Evolutionary conservation across 192 early-diverging fungal species (phyloP).

Genomic region (Coemansia sp.): DNA sequence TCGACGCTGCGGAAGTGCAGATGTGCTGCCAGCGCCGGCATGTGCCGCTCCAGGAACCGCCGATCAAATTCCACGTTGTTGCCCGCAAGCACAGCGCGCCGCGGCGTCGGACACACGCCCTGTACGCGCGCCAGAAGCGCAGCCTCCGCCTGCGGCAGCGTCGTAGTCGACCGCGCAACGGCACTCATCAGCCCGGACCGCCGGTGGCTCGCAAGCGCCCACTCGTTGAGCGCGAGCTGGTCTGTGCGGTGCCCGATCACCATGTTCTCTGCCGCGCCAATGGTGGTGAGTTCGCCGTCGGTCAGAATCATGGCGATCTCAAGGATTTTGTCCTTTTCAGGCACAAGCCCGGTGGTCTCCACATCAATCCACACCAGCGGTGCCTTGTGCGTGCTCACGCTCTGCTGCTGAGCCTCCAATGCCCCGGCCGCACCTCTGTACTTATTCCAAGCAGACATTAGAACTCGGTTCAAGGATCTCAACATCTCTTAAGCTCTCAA

Average conservation of each 20-base stretch:
- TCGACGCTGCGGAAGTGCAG: slow-evolving; percentile 82
- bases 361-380: slow-evolving; percentile 26
- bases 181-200: slow-evolving; percentile 72
- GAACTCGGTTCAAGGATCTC: no score
- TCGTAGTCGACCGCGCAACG: slow-evolving; percentile 63
- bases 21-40: slow-evolving; percentile 67
- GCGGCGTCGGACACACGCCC: slow-evolving; percentile 58
- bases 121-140: slow-evolving; percentile 69
- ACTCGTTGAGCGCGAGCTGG: slow-evolving; percentile 79
- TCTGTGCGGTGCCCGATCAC: slow-evolving; percentile 66
- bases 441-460: no score
- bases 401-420: not conserved
- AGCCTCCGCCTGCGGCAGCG: slow-evolving; percentile 61
- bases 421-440: no score
- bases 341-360: slow-evolving; percentile 31
- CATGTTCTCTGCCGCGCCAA: slow-evolving; percentile 60
- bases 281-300: slow-evolving; percentile 73
- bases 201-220: slow-evolving; percentile 77
- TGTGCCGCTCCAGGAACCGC: slow-evolving; percentile 73
- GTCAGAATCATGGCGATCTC: slow-evolving; percentile 85
- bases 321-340: slow-evolving; percentile 69
- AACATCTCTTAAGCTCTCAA: no score
- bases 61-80: slow-evolving; percentile 88
- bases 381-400: not conserved
- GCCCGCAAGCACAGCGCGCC: slow-evolving; percentile 74